These are phyloP conservation scores for Blastosporella zonata DNA, from an alignment of 1,284 basidiomycete species.

Conservation along the genomic window DNA sequence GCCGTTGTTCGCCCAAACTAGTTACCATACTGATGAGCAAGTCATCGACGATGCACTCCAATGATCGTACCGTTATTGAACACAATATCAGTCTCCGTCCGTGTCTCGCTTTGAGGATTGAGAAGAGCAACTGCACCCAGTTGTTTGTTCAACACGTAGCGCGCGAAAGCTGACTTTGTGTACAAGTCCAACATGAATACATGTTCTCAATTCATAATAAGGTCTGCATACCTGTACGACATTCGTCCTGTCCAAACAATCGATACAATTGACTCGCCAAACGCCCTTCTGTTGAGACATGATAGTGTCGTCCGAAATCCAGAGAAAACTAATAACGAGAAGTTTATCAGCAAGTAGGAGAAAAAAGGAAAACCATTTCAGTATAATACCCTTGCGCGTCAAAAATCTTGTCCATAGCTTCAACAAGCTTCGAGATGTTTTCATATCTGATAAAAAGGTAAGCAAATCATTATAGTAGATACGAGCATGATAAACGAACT, in stretches of 20 bases:
- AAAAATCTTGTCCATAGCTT: slow-evolving; percentile 69
- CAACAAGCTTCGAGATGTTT: slow-evolving; percentile 81
- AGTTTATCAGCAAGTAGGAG: slow-evolving; percentile 9
- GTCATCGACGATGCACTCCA: slow-evolving; percentile 5
- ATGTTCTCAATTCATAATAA: not conserved
- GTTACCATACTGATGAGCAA: slow-evolving; percentile 8
- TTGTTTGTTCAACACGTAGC: slow-evolving; percentile 78
- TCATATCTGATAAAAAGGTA: slow-evolving; percentile 61
- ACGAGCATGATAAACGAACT: slow-evolving; percentile 44
- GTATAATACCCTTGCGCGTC: slow-evolving; percentile 66
- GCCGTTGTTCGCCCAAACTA: slow-evolving; percentile 96
- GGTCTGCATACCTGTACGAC: slow-evolving; percentile 64
- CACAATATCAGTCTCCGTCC: slow-evolving; percentile 67
- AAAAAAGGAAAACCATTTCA: not conserved
- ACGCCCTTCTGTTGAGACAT: slow-evolving; percentile 83
- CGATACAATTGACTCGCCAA: slow-evolving; percentile 90
- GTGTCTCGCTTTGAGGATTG: slow-evolving; percentile 46
- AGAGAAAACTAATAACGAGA: slow-evolving; percentile 71
- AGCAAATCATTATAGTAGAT: slow-evolving; percentile 4
- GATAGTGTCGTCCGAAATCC: slow-evolving; percentile 72
- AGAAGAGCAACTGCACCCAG: slow-evolving; percentile 76
- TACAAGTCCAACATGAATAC: not conserved
- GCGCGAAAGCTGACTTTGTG: slow-evolving; percentile 81
- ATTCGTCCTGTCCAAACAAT: slow-evolving; percentile 91
- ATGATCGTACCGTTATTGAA: slow-evolving; percentile 79